These are phyloP conservation scores for Glarea lozoyensis DNA, from an alignment of 495 filamentous ascomycete genomes.

Conservation along the genomic window DNA sequence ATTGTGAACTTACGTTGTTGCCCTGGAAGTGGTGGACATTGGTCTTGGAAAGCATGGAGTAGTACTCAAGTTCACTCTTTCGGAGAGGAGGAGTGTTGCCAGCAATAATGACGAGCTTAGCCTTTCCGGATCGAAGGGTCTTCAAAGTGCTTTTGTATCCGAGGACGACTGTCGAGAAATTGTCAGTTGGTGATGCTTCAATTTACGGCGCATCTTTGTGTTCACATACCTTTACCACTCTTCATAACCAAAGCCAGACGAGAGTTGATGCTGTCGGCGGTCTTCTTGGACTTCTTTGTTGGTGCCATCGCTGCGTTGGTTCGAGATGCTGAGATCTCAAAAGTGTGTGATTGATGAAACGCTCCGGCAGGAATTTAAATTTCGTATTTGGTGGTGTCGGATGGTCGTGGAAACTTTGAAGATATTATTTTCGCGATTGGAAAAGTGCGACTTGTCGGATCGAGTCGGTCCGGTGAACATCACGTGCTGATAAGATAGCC, in stretches of 20 bases:
- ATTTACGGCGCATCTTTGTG: no score
- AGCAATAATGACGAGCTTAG: conserved; percentile 72
- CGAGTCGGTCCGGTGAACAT: no score
- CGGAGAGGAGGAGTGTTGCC: conserved; percentile 93
- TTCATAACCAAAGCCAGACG: conserved; percentile 88
- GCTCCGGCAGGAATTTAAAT: no score
- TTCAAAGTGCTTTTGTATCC: conserved; percentile 97
- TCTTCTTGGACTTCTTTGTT: conserved; percentile 85
- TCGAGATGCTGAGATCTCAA: conserved; percentile 14
- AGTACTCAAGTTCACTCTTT: conserved; percentile 88
- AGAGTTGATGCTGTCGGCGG: conserved; percentile 82
- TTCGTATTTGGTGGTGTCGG: no score
- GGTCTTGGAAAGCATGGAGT: conserved; percentile 88
- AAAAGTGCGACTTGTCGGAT: no score
- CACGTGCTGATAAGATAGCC: no score
- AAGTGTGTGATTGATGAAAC: conserved; percentile 14
- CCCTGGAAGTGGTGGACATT: conserved; percentile 93
- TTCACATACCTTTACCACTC: conserved; percentile 67
- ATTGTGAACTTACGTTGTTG: conserved; percentile 85
- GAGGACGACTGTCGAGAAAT: conserved; percentile 51
- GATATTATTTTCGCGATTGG: no score
- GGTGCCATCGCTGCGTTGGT: conserved; percentile 60
- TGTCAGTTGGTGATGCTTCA: not conserved
- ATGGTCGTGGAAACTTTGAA: no score
- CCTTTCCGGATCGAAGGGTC: conserved; percentile 79